A percentile compares a stretch with the other conserved stretches of the same genome.
phyloP scores from a whole-genome alignment of 768 basidiomycete species.

The Phanerochaete sordida region DNA sequence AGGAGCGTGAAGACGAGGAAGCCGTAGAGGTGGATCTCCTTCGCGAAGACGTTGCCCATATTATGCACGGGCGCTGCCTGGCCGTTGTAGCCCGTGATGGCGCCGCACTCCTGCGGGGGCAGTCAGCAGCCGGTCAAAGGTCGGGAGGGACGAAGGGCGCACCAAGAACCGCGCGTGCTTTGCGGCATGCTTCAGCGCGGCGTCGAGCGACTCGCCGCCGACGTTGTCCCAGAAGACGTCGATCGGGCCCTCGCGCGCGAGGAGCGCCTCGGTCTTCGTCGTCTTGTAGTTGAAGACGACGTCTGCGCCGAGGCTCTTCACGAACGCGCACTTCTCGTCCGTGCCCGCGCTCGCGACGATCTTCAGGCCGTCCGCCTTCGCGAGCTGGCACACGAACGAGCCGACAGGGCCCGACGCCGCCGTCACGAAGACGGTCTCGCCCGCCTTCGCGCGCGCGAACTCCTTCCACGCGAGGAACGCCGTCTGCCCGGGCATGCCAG shows the following conservation, averaged over 20 bases:
- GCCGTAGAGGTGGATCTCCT: conserved; percentile 27
- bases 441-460: conserved; percentile 39
- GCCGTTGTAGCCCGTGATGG: conserved; percentile 25
- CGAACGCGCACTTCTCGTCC: conserved; percentile 66
- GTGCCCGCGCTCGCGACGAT: conserved; percentile 72
- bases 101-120: conserved; percentile 24
- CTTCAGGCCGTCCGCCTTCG: conserved; percentile 42
- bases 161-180: conserved; percentile 23
- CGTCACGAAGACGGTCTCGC: conserved; percentile 48
- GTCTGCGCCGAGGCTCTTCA: conserved; percentile 60
- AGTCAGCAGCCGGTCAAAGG: too few species aligned
- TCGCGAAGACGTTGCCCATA: conserved; percentile 21
- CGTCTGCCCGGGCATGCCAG: conserved; percentile 41
- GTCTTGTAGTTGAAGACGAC: conserved; percentile 76
- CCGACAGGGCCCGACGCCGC: conserved; percentile 55
- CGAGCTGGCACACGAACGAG: conserved; percentile 47
- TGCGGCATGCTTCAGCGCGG: conserved; percentile 16
- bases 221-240: conserved; percentile 38
- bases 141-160: background rate
- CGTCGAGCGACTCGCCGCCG: conserved; percentile 25
- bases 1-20: conserved; percentile 26
- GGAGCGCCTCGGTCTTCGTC: conserved; percentile 42
- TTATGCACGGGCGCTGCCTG: conserved; percentile 18
- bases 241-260: conserved; percentile 55
- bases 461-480: conserved; percentile 40